Evolutionary conservation across 2,329 filamentous ascomycete genomes (phyloP), one percentile per base, ranked within the genome.

Genomic region (Diaporthe vexans): DNA sequence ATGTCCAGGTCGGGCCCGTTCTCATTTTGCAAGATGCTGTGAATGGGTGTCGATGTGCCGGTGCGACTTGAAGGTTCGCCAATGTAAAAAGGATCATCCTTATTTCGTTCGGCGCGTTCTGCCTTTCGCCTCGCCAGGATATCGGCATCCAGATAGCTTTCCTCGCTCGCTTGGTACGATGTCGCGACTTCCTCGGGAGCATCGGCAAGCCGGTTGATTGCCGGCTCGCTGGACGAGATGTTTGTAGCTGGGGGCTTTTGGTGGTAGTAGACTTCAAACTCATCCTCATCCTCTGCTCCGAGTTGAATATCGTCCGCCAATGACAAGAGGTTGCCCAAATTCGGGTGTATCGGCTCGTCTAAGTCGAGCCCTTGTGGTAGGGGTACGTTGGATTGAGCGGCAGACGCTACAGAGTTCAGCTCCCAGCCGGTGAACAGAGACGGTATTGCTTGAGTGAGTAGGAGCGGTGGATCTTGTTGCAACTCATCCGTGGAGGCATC

Each of bases 61-160:
- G 77, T 76, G 46, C 81, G 78, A 37, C 77, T 52, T 68, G 77
- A 74, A 29, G 77, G 75, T 26, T 76, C 78, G 5, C 78, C 86
- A 79, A 99, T 98, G 81, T 99, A 99, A 82, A 98, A 99, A 0
- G 97, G 97, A 79, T 99, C 97, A 80, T 98, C 96, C 78, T 90
- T 94, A 82, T 98, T 94, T 73, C 95, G 91, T 81, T 97, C 95
- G 73, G 89, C 85, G 15, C 95, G 90, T 80, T 98, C 94, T 5
- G 92, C 91, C 78, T 92, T 94, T 76, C 94, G 90, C 76, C 92
- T 89, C 6, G 94, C 93, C 56, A 94, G 81, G 61, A 94, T 94
- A 78, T 95, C 93, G 1, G 92, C 87, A 76, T 96, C 94, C 2
- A 93, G 83, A 77, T 93, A 93, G 59, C 86, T 89, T 43, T 95